These are phyloP conservation scores for Rhodomyrtus tomentosa DNA, from an alignment of 345 rosid genomes.

Conservation along the genomic window DNA sequence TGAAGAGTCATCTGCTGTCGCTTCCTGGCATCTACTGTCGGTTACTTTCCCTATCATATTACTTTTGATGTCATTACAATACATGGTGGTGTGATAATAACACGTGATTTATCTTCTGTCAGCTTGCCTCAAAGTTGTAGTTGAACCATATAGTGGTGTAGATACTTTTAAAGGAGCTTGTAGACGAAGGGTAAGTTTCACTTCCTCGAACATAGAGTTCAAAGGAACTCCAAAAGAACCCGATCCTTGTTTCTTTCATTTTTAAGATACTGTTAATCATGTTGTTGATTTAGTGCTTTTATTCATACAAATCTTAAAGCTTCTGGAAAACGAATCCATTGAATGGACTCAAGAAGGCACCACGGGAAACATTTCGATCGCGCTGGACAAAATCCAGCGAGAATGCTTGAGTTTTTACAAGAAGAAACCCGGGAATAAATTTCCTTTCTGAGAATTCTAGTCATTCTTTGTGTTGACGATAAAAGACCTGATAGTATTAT, in stretches of 20 bases:
- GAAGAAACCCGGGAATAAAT: not conserved
- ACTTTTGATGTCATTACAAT: not conserved
- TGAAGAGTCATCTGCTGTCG: constrained; percentile 32
- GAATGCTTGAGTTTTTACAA: constrained; percentile 22
- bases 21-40: constrained; percentile 48
- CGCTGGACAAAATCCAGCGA: constrained; percentile 24
- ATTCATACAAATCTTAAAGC: constrained; percentile 26
- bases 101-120: not conserved
- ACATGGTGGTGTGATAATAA: not conserved
- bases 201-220: not conserved
- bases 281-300: not conserved
- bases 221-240: not conserved
- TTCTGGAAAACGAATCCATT: constrained; percentile 40
- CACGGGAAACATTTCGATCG: constrained; percentile 26
- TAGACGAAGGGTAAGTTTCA: constrained; percentile 26
- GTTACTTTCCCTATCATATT: constrained; percentile 15
- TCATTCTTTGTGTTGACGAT: no score
- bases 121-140: constrained; percentile 32
- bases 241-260: not conserved
- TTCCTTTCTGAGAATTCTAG: not conserved
- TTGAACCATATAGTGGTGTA: constrained; percentile 17
- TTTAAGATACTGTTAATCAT: not conserved
- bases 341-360: constrained; percentile 30
- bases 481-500: no score
- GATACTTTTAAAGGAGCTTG: constrained; percentile 33